Base-by-base conservation (phyloP, 2,329 filamentous ascomycete genomes). In the Apiospora malaysiana region DNA sequence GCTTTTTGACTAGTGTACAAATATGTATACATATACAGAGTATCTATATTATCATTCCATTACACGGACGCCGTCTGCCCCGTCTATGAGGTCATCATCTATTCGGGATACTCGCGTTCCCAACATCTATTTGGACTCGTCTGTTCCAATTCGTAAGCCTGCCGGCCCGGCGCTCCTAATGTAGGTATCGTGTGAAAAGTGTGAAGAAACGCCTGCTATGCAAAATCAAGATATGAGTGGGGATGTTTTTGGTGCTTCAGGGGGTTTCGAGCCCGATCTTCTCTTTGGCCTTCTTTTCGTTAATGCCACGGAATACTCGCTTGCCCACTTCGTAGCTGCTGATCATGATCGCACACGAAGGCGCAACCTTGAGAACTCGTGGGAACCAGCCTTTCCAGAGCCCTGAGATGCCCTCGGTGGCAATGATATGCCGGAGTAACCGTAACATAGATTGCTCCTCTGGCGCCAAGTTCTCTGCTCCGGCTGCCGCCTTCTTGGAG, bases 321-420 rank as follows among this genome's bases (percentile, higher is more conserved):
- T 99, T 99, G 68, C 96, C 95, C 47, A 98, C 89, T 82, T 99
- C 96, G 81, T 98, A 99, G 79, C 92, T 97, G 79, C 94, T 97
- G 79, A 99, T 98, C 96, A 99, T 99, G 79, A 99, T 98, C 40
- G 96, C 96, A 82, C 96, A 99, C 0, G 95, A 94, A 0, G 96
- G 96, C 1, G 96, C 95, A 6, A 99, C 95, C 81, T 98, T 98
- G 72, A 98, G 85, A 75, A 94, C 97, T 49, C 96, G 88, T 0
- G 96, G 94, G 32, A 94, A 92, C 94, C 95, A 98, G 59, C 96
- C 96, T 76, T 87, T 93, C 89, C 97, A 98, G 6, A 99, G 84
- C 0, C 96, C 96, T 1, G 88, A 80, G 21, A 90, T 80, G 1
- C 96, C 96, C 82, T 98, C 95, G 69, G 92, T 92, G 76, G 89